phyloP scores from a whole-genome alignment of 169 alveolate species.

The Condylostoma magnum region DNA sequence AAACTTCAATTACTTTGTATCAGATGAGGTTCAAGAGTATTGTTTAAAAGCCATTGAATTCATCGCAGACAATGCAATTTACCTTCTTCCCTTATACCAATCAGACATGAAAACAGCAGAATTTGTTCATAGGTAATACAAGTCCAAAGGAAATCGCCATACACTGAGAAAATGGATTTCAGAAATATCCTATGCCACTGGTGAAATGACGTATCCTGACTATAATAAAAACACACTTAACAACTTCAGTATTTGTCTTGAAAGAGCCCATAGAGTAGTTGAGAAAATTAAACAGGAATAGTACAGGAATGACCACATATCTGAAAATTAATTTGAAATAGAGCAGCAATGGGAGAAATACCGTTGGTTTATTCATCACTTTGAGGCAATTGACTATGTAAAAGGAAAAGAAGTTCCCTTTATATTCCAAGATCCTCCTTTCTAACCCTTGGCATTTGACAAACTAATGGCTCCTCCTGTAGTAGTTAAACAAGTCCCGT shows the following conservation, averaged over 20 bases:
- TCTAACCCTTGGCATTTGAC: not conserved
- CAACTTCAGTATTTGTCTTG: not conserved
- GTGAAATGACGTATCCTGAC: not conserved
- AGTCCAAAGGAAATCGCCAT: not conserved
- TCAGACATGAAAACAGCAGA: constrained; percentile 35
- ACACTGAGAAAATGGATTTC: not conserved
- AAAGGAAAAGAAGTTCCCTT: not conserved
- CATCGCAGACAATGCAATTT: constrained; percentile 90
- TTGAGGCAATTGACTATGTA: not conserved
- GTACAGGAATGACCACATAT: not conserved
- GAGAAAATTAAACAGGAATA: not conserved
- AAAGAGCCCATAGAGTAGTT: not conserved
- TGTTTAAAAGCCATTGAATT: constrained; percentile 77
- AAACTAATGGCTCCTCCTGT: not conserved
- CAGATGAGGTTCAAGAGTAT: constrained; percentile 76
- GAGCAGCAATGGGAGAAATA: not conserved
- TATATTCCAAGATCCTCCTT: not conserved
- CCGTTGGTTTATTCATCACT: constrained; percentile 26
- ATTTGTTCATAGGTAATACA: not conserved
- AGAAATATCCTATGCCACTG: not conserved
- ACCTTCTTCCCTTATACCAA: constrained; percentile 79
- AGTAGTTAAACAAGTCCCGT: not conserved
- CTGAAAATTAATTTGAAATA: not conserved
- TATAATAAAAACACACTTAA: not conserved
- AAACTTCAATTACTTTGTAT: constrained; percentile 83